Evolutionary conservation across 2,329 filamentous ascomycete species (phyloP).

Genomic region (Xylariales sp.): DNA sequence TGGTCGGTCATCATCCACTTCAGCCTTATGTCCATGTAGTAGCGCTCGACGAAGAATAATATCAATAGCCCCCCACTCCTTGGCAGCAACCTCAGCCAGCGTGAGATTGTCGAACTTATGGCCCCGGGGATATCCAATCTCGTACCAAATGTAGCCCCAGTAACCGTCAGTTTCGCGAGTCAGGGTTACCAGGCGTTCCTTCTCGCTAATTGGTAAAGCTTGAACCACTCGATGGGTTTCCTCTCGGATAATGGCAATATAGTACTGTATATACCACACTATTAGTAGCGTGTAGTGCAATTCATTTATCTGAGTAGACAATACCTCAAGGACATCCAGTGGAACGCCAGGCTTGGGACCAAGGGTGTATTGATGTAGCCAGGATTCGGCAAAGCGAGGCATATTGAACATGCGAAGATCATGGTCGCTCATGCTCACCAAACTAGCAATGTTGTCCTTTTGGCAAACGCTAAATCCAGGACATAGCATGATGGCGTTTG

Average conservation of each 20-base stretch:
- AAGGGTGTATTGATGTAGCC: conserved; percentile 50
- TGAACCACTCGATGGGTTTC: conserved; percentile 40
- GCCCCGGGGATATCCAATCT: conserved; percentile 37
- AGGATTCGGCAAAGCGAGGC: conserved; percentile 42
- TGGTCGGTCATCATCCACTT: background rate
- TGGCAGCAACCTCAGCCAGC: conserved; percentile 37
- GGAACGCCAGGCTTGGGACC: conserved; percentile 43
- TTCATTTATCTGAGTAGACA: too few relatives aligned
- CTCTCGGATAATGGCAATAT: conserved; percentile 50
- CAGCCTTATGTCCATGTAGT: background rate
- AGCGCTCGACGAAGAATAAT: conserved; percentile 33
- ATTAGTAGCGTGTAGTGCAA: too few relatives aligned
- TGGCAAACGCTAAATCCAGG: conserved; percentile 57
- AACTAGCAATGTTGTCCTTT: conserved; percentile 53
- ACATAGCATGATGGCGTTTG: conserved; percentile 49
- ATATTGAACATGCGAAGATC: conserved; percentile 37
- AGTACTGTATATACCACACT: too few relatives aligned
- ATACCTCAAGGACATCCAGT: conserved; percentile 52
- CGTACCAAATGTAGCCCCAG: conserved; percentile 50
- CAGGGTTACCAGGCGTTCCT: conserved; percentile 29
- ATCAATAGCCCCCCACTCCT: conserved; percentile 48
- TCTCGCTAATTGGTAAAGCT: conserved; percentile 35
- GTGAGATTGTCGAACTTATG: conserved; percentile 42
- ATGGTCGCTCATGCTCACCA: conserved; percentile 30
- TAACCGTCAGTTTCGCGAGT: conserved; percentile 33